These are phyloP conservation scores for Podaxis sp. DNA, from an alignment of 768 basidiomycete genomes.

Conservation along the genomic window DNA sequence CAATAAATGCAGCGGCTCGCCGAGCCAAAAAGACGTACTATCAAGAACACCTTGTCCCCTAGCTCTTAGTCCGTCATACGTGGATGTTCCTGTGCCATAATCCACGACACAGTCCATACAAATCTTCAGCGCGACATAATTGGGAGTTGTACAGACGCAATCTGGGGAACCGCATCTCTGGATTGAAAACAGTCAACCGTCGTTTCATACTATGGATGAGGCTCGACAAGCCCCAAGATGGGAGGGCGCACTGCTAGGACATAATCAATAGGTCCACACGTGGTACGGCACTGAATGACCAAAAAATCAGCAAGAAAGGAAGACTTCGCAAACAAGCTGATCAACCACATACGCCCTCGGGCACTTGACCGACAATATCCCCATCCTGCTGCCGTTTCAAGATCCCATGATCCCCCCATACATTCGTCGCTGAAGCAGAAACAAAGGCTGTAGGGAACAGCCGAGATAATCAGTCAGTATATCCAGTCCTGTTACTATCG, in stretches of 20 bases:
- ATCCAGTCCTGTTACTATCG: background rate
- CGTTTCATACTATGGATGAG: background rate
- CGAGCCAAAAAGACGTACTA: background rate
- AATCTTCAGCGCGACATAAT: constrained; percentile 2
- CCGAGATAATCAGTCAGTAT: background rate
- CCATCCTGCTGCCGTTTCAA: background rate
- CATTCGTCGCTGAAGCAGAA: background rate
- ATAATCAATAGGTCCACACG: constrained; percentile 5
- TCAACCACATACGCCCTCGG: constrained; percentile 4
- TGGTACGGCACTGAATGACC: background rate
- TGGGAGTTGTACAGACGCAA: background rate
- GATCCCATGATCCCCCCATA: background rate
- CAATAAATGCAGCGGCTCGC: background rate
- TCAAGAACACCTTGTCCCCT: background rate
- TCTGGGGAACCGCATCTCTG: background rate
- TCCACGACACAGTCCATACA: constrained; percentile 9
- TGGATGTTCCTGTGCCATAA: background rate
- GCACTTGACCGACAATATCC: background rate
- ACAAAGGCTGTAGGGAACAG: background rate
- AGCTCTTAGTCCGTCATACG: background rate
- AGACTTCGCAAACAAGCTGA: background rate
- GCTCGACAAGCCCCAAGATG: background rate
- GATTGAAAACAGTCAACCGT: background rate
- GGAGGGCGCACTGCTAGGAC: background rate
- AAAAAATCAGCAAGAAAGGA: background rate